Percentiles rank a stretch among this genome's conserved stretches.
These are phyloP conservation scores for Neonectria coccinea DNA, from an alignment of 2,329 filamentous ascomycete species.

Conservation along the genomic window DNA sequence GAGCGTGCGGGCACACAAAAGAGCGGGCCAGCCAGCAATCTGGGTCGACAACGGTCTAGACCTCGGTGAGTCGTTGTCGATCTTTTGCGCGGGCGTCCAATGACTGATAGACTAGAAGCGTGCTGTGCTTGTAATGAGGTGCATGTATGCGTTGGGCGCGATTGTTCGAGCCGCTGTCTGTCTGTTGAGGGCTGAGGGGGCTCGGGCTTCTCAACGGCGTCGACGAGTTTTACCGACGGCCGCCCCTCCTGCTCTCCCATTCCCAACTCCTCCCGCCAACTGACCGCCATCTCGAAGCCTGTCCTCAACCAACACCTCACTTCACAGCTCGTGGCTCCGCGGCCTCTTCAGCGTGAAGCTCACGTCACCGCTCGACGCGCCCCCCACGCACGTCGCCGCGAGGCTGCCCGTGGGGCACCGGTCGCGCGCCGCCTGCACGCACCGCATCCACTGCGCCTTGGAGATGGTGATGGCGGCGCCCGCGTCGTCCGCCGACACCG, in stretches of 20 bases:
- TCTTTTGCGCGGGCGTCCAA: slow-evolving; percentile 35
- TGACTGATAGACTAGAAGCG: slow-evolving; percentile 24
- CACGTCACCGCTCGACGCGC: slow-evolving; percentile 60
- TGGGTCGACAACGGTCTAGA: slow-evolving; percentile 41
- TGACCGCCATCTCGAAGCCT: not conserved
- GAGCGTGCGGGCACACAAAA: slow-evolving; percentile 28
- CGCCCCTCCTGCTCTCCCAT: not conserved
- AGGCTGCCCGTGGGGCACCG: slow-evolving; percentile 64
- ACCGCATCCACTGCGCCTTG: slow-evolving; percentile 65
- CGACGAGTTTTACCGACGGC: not conserved
- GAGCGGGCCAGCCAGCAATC: slow-evolving; percentile 10
- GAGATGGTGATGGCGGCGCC: slow-evolving; percentile 65
- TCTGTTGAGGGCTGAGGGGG: not conserved
- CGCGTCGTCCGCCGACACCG: slow-evolving; percentile 53
- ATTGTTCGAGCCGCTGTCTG: not conserved
- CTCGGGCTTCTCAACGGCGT: not conserved
- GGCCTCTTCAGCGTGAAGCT: slow-evolving; percentile 53
- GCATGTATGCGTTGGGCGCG: slow-evolving; percentile 1
- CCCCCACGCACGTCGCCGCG: slow-evolving; percentile 60
- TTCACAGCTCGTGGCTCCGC: slow-evolving; percentile 20
- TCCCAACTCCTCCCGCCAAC: not conserved
- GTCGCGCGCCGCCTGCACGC: slow-evolving; percentile 64
- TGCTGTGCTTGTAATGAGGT: slow-evolving; percentile 5
- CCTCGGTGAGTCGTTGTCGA: slow-evolving; percentile 39
- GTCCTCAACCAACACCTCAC: not conserved